Base-by-base conservation (phyloP, 2,329 filamentous ascomycete genomes). In the Diplodia sapinea region DNA sequence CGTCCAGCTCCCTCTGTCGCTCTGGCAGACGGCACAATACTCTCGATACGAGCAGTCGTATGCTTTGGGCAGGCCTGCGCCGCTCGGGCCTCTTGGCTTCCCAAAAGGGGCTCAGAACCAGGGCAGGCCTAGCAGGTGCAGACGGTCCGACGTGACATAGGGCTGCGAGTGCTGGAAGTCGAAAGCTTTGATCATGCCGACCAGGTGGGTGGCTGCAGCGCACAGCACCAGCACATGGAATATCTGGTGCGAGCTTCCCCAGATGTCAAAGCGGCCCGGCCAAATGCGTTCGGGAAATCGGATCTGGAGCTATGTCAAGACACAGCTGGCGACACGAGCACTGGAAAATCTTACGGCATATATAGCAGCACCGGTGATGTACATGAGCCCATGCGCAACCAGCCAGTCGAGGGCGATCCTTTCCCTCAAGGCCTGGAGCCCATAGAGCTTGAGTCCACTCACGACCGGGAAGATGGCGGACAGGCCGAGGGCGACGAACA, bases 191-290 rank as follows among this genome's bases (percentile, higher is more conserved):
- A 91, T 77, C 80, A 98, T 85, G 59, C 92, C 94, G 64, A 88
- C 89, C 69, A 98, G 82, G 82, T 99, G 95, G 29, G 90, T 87
- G 1, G 87, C 85, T 0, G 93, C 94, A 0, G 95, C 95, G 69
- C 93, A 79, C 17, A 98, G 83, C 33, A 99, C 94, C 70, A 95
- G 85, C 49, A 96, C 82, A 81, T 99, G 95, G 78, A 99, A 99
- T 71, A 99, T 91, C 81, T 99, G 95, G 79, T 99, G 95, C 23
- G 93, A 97, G 76, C 89, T 93, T 47, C 95, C 94, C 87, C 91
- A 91, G 63, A 97, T 91, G 79, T 99, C 95, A 75, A 94, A 97
- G 8, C 79, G 83, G 1, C 93, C 92, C 0, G 94, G 95, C 54
- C 82, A 86, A 74, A 85, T 87, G 69, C 92, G 85, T 81, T 99